Evolutionary conservation across 2,329 filamentous ascomycete genomes (phyloP).

Genomic region (Rachicladosporium sp.): DNA sequence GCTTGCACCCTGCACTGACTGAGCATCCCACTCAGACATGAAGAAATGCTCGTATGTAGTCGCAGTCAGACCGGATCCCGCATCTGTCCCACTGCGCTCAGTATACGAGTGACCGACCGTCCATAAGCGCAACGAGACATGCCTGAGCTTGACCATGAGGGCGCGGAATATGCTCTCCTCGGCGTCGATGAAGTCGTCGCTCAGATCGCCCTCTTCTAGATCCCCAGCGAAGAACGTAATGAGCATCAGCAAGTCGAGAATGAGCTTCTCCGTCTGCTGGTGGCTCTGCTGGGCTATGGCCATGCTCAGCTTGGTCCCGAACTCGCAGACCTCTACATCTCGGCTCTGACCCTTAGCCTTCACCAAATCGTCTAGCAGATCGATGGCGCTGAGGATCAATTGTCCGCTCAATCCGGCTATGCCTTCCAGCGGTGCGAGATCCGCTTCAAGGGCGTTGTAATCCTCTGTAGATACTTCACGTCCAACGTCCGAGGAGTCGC

Average conservation of each 20-base stretch:
- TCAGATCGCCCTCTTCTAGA: slow-evolving; percentile 59
- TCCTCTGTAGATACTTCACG: slow-evolving; percentile 74
- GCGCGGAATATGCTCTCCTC: slow-evolving; percentile 18
- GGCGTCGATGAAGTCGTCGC: slow-evolving; percentile 59
- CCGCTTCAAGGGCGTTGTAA: slow-evolving; percentile 53
- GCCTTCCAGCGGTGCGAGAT: slow-evolving; percentile 54
- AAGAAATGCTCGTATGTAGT: slow-evolving; percentile 29
- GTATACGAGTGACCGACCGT: slow-evolving; percentile 35
- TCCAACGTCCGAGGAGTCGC: slow-evolving; percentile 65
- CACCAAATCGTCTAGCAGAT: slow-evolving; percentile 36
- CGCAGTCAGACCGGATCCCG: slow-evolving; percentile 3
- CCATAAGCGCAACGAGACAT: slow-evolving; percentile 64
- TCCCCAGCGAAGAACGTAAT: slow-evolving; percentile 79
- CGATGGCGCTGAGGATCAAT: slow-evolving; percentile 27
- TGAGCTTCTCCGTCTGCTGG: slow-evolving; percentile 56
- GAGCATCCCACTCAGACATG: slow-evolving; percentile 28
- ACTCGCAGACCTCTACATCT: slow-evolving; percentile 40
- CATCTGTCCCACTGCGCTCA: slow-evolving; percentile 23
- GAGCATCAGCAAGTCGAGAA: slow-evolving; percentile 72
- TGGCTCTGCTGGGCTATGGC: slow-evolving; percentile 70
- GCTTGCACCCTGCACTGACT: no score
- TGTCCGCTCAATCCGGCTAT: no score
- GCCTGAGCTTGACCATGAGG: slow-evolving; percentile 52
- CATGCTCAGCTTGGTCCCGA: slow-evolving; percentile 63
- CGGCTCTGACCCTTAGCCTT: slow-evolving; percentile 23